A percentile compares a stretch with the other conserved stretches of the same genome.
Evolutionary conservation across 768 basidiomycete species (phyloP).

Genomic region (Lentinula sp.): DNA sequence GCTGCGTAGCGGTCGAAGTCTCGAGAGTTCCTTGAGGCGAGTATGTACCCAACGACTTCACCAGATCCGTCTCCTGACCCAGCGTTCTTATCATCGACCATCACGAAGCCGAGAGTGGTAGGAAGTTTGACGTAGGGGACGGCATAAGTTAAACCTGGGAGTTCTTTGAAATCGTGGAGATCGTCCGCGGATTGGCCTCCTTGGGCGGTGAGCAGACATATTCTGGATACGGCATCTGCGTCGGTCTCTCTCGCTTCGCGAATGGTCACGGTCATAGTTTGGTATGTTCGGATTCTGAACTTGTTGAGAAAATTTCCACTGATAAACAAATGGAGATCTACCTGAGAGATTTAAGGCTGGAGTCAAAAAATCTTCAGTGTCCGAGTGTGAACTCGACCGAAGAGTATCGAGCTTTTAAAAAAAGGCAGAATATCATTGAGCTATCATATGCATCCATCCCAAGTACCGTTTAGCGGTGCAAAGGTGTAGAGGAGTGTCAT

Average conservation of each 20-base stretch:
- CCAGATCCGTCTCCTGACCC: neutral
- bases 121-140: slow-evolving; percentile 1
- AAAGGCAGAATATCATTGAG: neutral
- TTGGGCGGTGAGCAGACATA: neutral
- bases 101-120: neutral
- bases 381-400: too few relatives aligned
- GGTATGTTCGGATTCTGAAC: neutral
- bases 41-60: neutral
- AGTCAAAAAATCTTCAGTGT: neutral
- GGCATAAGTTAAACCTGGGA: neutral
- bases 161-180: slow-evolving; percentile 2
- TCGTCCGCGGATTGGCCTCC: slow-evolving; percentile 1
- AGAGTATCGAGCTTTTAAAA: neutral
- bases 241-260: neutral
- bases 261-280: neutral
- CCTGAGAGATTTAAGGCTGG: neutral
- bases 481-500: neutral
- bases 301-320: neutral
- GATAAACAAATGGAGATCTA: neutral
- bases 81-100: neutral
- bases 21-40: neutral
- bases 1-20: neutral
- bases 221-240: neutral
- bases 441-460: neutral
- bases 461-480: neutral